A percentile compares a stretch with the other conserved stretches of the same genome.
These are phyloP conservation scores for Leptographium radiaticola DNA, from an alignment of 2,329 filamentous ascomycete species.

Conservation along the genomic window DNA sequence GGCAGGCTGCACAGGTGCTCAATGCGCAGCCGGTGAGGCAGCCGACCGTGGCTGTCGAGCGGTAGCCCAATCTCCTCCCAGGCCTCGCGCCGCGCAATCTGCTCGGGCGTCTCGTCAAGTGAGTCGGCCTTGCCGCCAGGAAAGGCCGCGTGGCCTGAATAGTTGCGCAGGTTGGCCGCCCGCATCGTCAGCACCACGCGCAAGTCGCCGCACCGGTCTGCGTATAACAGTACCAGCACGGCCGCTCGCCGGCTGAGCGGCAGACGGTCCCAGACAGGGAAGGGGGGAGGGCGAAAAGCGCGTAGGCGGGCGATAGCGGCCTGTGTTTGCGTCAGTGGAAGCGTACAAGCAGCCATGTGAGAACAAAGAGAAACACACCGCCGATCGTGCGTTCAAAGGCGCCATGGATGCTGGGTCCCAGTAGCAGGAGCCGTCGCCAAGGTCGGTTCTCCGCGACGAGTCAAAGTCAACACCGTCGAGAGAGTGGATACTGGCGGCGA, in stretches of 20 bases:
- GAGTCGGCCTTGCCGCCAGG: slow-evolving; percentile 63
- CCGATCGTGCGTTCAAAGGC: slow-evolving; percentile 38
- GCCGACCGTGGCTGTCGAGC: slow-evolving; percentile 43
- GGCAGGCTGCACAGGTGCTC: slow-evolving; percentile 83
- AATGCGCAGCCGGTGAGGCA: slow-evolving; percentile 68
- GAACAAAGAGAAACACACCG: slow-evolving; percentile 27
- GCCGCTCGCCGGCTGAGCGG: slow-evolving; percentile 62
- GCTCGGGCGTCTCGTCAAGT: slow-evolving; percentile 49
- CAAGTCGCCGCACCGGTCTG: slow-evolving; percentile 68
- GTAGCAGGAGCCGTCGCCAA: slow-evolving; percentile 23
- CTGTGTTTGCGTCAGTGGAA: slow-evolving; percentile 17
- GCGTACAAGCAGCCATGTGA: background rate
- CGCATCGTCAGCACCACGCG: slow-evolving; percentile 58
- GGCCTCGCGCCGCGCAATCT: slow-evolving; percentile 81
- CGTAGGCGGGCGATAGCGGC: slow-evolving; percentile 47
- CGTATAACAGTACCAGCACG: slow-evolving; percentile 78
- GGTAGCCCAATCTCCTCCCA: slow-evolving; percentile 89
- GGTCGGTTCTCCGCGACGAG: too few relatives aligned
- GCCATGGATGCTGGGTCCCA: slow-evolving; percentile 47
- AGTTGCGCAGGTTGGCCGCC: slow-evolving; percentile 48
- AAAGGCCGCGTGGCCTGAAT: slow-evolving; percentile 78
- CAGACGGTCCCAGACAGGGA: slow-evolving; percentile 48
- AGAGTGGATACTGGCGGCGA: slow-evolving; percentile 4
- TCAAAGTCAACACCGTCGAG: slow-evolving; percentile 7
- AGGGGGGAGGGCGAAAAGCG: slow-evolving; percentile 46